These are phyloP conservation scores for Coprinellus micaceus DNA, from an alignment of 768 basidiomycete species.

Conservation along the genomic window DNA sequence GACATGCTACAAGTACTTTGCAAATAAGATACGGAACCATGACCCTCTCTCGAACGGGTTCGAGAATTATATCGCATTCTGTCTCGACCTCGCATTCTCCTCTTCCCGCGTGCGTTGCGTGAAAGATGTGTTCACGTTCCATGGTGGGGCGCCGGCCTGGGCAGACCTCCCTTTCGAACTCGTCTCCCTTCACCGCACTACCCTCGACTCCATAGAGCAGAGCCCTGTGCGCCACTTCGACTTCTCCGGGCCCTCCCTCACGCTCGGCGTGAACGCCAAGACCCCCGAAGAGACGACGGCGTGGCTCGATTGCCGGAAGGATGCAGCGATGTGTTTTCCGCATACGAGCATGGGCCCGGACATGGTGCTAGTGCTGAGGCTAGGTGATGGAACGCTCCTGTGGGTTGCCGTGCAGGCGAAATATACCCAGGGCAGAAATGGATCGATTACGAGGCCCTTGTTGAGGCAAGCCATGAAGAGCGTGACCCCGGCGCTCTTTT, in stretches of 20 bases:
- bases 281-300: conserved; percentile 27
- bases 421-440: conserved; percentile 31
- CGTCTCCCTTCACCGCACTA: conserved; percentile 29
- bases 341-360: conserved; percentile 40
- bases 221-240: conserved; percentile 25
- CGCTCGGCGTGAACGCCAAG: conserved; percentile 36
- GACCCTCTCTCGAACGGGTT: conserved; percentile 38
- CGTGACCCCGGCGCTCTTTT: conserved; percentile 40
- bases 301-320: conserved; percentile 32
- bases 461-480: conserved; percentile 37
- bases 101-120: conserved; percentile 16
- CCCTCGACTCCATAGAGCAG: conserved; percentile 23
- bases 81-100: conserved; percentile 37
- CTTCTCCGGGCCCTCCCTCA: conserved; percentile 32
- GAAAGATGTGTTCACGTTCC: conserved; percentile 36
- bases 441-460: conserved; percentile 24
- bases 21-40: conserved; percentile 30
- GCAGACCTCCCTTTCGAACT: conserved; percentile 33
- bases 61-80: conserved; percentile 43
- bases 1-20: conserved; percentile 34
- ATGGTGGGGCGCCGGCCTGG: conserved; percentile 32
- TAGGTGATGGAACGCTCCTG: conserved; percentile 31
- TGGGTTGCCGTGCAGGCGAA: conserved; percentile 46
- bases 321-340: conserved; percentile 39
- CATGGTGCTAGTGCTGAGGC: conserved; percentile 35